Percentiles rank a stretch among this genome's conserved stretches.
phyloP scores from a whole-genome alignment of 1,139 yeast genomes.

The Yamadazyma siamensis region DNA sequence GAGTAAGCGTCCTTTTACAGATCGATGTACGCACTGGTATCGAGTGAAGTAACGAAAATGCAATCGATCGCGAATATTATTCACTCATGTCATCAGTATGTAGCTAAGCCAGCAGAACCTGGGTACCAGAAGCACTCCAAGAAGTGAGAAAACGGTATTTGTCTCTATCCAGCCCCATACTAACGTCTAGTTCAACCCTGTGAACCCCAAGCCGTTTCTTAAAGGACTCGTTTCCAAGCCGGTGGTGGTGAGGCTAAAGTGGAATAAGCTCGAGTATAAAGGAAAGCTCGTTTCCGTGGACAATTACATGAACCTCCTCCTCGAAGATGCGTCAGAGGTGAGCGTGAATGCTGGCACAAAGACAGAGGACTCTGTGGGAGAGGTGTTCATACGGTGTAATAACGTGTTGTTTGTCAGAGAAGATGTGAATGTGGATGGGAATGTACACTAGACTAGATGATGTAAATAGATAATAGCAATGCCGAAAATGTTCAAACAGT shows the following conservation, averaged over 20 bases:
- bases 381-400: conserved; percentile 81
- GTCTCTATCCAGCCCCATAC: too few species aligned
- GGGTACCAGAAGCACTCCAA: too few species aligned
- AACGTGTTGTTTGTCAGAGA: conserved; percentile 68
- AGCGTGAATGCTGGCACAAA: conserved; percentile 34
- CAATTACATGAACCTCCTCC: conserved; percentile 87
- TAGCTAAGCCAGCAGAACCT: too few species aligned
- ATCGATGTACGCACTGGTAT: conserved; percentile 1
- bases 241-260: conserved; percentile 85
- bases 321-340: conserved; percentile 67
- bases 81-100: too few species aligned
- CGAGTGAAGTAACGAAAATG: background rate
- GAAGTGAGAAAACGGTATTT: too few species aligned
- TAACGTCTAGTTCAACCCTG: conserved; percentile 56
- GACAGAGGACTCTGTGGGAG: conserved; percentile 66
- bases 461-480: too few species aligned
- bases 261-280: conserved; percentile 87
- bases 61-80: too few species aligned
- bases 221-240: conserved; percentile 66
- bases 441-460: conserved; percentile 1
- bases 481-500: too few species aligned
- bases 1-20: too few species aligned
- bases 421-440: conserved; percentile 1
- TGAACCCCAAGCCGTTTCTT: conserved; percentile 89
- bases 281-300: conserved; percentile 84